phyloP scores from a whole-genome alignment of 805 yeast species.

The Kluyveromyces siamensis region DNA sequence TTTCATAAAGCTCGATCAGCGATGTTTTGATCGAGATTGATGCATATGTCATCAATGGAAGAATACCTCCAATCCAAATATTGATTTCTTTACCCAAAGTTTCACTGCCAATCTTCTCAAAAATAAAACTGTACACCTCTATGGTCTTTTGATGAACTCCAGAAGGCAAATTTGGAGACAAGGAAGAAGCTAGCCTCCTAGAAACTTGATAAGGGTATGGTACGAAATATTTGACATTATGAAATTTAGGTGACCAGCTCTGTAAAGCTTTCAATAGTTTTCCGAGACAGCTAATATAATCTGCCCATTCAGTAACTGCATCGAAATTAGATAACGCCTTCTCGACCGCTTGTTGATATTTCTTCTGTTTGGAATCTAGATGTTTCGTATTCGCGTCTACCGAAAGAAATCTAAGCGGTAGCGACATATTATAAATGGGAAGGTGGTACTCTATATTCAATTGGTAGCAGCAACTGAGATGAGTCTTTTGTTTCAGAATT shows the following conservation, averaged over 20 bases:
- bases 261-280: slow-evolving; percentile 67
- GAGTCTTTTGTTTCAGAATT: neutral
- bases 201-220: slow-evolving; percentile 65
- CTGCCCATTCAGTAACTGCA: slow-evolving; percentile 93
- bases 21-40: slow-evolving; percentile 82
- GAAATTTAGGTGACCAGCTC: slow-evolving; percentile 33
- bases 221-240: slow-evolving; percentile 40
- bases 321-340: slow-evolving; percentile 70
- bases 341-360: slow-evolving; percentile 58
- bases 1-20: slow-evolving; percentile 52
- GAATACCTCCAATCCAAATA: slow-evolving; percentile 87
- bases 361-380: slow-evolving; percentile 55
- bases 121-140: slow-evolving; percentile 64
- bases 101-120: slow-evolving; percentile 50
- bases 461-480: neutral
- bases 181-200: slow-evolving; percentile 64
- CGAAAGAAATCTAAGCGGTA: slow-evolving; percentile 24
- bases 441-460: no score
- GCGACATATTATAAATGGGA: slow-evolving; percentile 20
- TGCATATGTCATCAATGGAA: slow-evolving; percentile 82
- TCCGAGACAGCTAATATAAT: slow-evolving; percentile 82
- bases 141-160: slow-evolving; percentile 92
- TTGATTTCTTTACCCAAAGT: slow-evolving; percentile 47
- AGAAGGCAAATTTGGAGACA: slow-evolving; percentile 76
- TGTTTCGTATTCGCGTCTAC: slow-evolving; percentile 24